phyloP scores from a whole-genome alignment of 768 basidiomycete genomes.

The Coprinellus micaceus region DNA sequence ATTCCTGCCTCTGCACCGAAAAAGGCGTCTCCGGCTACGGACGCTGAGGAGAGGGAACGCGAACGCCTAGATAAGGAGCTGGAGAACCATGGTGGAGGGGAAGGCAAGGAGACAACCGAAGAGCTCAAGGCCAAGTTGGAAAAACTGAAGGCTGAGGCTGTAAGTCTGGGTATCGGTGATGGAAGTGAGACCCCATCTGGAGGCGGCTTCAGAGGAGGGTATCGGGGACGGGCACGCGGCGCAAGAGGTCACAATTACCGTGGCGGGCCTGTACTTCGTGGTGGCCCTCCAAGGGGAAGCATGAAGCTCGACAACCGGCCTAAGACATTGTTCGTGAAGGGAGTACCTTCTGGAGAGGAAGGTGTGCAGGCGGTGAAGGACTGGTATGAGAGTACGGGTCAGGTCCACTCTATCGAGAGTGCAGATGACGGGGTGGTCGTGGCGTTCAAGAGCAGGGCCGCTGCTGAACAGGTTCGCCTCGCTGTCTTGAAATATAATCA shows the following conservation, averaged over 20 bases:
- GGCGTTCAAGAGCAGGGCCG: constrained; percentile 64
- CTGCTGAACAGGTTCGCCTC: constrained; percentile 75
- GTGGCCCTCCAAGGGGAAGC: constrained; percentile 62
- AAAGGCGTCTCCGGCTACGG: constrained; percentile 22
- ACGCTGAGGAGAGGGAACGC: constrained; percentile 57
- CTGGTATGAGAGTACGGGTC: constrained; percentile 82
- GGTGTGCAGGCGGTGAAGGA: constrained; percentile 58
- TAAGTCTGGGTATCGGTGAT: constrained; percentile 67
- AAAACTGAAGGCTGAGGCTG: constrained; percentile 80
- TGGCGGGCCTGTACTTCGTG: constrained; percentile 48
- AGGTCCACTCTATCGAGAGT: constrained; percentile 61
- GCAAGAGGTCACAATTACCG: constrained; percentile 64
- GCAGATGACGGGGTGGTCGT: constrained; percentile 58
- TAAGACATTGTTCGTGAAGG: constrained; percentile 73
- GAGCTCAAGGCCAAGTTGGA: constrained; percentile 72
- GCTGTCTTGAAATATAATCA: too few species aligned
- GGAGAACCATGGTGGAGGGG: constrained; percentile 55
- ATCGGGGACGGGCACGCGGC: constrained; percentile 66
- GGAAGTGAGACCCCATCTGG: constrained; percentile 35
- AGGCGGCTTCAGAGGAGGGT: constrained; percentile 58
- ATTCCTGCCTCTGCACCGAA: constrained; percentile 25
- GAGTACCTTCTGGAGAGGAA: constrained; percentile 46
- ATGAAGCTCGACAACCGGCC: constrained; percentile 92
- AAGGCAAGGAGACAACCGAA: constrained; percentile 54
- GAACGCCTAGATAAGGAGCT: constrained; percentile 72